Base-by-base conservation (phyloP, 805 yeast genomes). In the Ogataea glucozyma region DNA sequence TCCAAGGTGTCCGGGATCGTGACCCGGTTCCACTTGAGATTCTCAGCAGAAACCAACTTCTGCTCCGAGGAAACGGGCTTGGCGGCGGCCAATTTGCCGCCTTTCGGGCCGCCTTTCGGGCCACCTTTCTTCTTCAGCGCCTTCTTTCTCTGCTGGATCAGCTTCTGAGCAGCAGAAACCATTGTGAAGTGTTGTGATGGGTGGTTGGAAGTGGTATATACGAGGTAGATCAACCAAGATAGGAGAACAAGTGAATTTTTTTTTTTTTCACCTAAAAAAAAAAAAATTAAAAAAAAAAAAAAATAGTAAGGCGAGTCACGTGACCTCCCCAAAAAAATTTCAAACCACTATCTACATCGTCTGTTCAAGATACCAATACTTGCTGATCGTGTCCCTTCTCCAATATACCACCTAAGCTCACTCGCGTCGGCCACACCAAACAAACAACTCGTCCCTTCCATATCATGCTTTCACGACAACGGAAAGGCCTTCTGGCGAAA, bases 1-100 rank as follows among this genome's bases (percentile, higher is more conserved):
- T 82, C 96, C 38, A 87, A 65, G 19, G 88, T 82, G 49, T 87
- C 91, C 4, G 95, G 91, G 40, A 90, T 75, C 2, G 82, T 85
- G 6, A 90, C 95, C 3, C 82, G 60, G 51, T 84, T 85, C 99
- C 99, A 91, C 7, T 70, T 67, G 49, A 86, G 65, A 14, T 71
- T 70, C 48, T 73, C 73, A 2, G 77, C 75, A 18, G 67, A 68
- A 12, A 81, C 78, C 18, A 72, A 56, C 41, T 45, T 53, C 26
- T 18, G 2, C 8, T 31, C 30, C 10, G 27, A 18, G 26, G n/a
- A 8, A 4, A n/a, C 17, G n/a, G 16, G n/a, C 17, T 17, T 13
- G 4, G 31, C 6, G 5, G 17, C n/a, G n/a, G n/a, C n/a, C n/a
- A n/a, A n/a, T n/a, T n/a, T n/a, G n/a, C n/a, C n/a, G n/a, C n/a